Evolutionary conservation across 176 grass and related monocot species (phyloP).

Genomic region (Lolium perenne): DNA sequence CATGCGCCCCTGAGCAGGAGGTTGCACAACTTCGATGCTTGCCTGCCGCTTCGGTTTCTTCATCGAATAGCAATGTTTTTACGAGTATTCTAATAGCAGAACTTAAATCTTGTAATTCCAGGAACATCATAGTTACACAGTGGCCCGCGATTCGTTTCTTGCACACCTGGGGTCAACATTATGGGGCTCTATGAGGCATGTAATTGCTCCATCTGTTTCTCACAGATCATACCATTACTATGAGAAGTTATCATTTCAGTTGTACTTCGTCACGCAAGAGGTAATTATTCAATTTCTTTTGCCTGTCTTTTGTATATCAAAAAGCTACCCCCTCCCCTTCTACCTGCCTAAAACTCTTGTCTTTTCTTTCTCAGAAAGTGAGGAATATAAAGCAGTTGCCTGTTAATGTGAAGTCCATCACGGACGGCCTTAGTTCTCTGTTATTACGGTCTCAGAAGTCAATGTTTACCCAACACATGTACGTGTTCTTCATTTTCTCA

Average conservation of each 20-base stretch:
- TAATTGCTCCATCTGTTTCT: constrained; percentile 92
- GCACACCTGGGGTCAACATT: constrained; percentile 89
- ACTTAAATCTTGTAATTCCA: too few species aligned
- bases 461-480: constrained; percentile 67
- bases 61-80: too few species aligned
- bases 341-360: too few species aligned
- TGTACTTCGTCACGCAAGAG: constrained; percentile 92
- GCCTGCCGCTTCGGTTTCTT: too few species aligned
- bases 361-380: constrained; percentile 41
- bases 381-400: constrained; percentile 85
- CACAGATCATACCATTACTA: constrained; percentile 88
- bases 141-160: constrained; percentile 91
- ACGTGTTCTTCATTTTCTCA: too few species aligned
- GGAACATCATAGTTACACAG: constrained; percentile 81
- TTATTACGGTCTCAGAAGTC: constrained; percentile 69
- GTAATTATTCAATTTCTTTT: too few species aligned
- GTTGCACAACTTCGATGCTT: too few species aligned
- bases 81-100: too few species aligned
- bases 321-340: too few species aligned
- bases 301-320: too few species aligned
- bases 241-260: constrained; percentile 90
- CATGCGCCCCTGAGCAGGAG: too few species aligned
- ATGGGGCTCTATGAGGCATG: constrained; percentile 92
- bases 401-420: constrained; percentile 77
- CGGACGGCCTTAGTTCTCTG: constrained; percentile 79